phyloP scores from a whole-genome alignment of 176 grass and related monocot species.

The Pharus latifolius region DNA sequence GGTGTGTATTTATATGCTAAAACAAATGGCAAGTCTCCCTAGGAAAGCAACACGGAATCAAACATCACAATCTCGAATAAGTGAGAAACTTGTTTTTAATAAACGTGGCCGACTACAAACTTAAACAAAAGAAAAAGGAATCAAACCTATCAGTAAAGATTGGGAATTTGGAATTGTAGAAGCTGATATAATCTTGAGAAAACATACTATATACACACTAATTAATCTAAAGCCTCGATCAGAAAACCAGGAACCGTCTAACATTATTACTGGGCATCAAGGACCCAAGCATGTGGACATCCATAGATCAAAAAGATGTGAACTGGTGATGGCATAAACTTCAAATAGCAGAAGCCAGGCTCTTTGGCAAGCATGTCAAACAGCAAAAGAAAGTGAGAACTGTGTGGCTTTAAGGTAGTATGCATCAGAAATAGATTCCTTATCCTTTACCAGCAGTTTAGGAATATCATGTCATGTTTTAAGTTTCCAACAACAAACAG shows the following conservation, averaged over 20 bases:
- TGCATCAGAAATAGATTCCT: not conserved
- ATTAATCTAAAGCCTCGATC: conserved; percentile 3
- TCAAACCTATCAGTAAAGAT: not conserved
- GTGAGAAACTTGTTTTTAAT: conserved; percentile 9
- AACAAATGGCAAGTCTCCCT: conserved; percentile 6
- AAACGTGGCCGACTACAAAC: not conserved
- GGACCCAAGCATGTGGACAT: conserved; percentile 2
- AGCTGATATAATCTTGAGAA: conserved; percentile 9
- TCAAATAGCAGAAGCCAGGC: conserved; percentile 18
- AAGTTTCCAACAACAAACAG: not conserved
- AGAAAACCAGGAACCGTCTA: conserved; percentile 3
- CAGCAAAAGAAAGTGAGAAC: not conserved
- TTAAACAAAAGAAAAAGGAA: not conserved
- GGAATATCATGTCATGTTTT: not conserved
- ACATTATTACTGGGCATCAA: not conserved
- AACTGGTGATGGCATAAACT: not conserved
- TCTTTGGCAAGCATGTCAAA: not conserved
- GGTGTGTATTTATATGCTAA: conserved; percentile 5
- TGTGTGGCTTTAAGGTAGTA: not conserved
- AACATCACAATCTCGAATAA: conserved; percentile 14
- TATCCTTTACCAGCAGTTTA: not conserved
- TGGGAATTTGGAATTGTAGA: not conserved
- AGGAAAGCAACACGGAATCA: conserved; percentile 26
- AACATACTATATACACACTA: not conserved
- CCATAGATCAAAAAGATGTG: not conserved